A percentile compares a stretch with the other conserved stretches of the same genome.
These are phyloP conservation scores for Penicillium taxi DNA, from an alignment of 495 filamentous ascomycete species.

Conservation along the genomic window DNA sequence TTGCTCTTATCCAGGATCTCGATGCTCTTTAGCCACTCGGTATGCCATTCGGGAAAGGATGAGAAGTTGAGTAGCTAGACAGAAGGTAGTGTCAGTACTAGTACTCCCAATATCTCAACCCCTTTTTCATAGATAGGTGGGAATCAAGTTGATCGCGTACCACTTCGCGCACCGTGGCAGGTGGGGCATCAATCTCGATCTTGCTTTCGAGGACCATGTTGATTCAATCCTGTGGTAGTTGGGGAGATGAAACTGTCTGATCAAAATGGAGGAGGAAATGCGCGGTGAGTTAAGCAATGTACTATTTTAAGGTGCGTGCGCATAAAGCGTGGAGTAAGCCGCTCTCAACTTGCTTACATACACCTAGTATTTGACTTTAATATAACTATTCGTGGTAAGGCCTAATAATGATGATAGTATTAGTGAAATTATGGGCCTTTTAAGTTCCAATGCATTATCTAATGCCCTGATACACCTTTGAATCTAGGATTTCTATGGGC, in stretches of 20 bases:
- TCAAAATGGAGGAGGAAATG: background rate
- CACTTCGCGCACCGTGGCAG: conserved; percentile 23
- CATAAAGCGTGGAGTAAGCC: background rate
- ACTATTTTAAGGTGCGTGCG: background rate
- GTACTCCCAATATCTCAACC: too few relatives aligned
- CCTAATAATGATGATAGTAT: too few relatives aligned
- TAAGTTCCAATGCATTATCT: too few relatives aligned
- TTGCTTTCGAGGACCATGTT: conserved; percentile 16
- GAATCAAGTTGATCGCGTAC: conserved; percentile 7
- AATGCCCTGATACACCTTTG: too few relatives aligned
- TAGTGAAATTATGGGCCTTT: too few relatives aligned
- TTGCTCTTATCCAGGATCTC: conserved; percentile 12
- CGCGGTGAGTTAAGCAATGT: background rate
- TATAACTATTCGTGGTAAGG: too few relatives aligned
- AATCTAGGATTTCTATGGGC: too few relatives aligned
- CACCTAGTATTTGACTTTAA: too few relatives aligned
- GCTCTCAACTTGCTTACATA: too few relatives aligned
- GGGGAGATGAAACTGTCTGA: conserved; percentile 1
- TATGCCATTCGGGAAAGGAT: conserved; percentile 21
- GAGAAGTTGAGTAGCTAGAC: conserved; percentile 22
- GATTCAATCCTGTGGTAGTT: conserved; percentile 6
- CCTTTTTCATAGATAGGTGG: too few relatives aligned
- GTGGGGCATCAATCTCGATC: conserved; percentile 23
- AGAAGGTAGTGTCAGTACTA: background rate
- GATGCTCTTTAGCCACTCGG: conserved; percentile 19